These are phyloP conservation scores for Globisporangium mamillatum DNA, from an alignment of 352 stramenopile genomes.

Conservation along the genomic window DNA sequence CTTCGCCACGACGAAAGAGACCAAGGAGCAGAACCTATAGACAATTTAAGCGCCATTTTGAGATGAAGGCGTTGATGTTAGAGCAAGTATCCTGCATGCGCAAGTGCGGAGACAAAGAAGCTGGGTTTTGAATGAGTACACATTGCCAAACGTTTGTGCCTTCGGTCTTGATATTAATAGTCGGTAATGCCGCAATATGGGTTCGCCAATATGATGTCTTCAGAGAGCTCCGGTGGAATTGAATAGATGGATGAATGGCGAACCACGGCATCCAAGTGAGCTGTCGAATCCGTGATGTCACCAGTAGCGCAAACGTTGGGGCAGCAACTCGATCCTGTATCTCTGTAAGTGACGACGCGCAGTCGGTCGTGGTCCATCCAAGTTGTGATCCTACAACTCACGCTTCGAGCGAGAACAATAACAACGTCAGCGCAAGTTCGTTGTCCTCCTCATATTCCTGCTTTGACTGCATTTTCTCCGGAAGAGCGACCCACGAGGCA, in stretches of 20 bases:
- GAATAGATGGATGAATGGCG: constrained; percentile 18
- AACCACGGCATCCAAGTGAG: constrained; percentile 55
- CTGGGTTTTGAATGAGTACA: not conserved
- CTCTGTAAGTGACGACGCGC: not conserved
- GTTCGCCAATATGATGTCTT: not conserved
- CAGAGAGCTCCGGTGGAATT: not conserved
- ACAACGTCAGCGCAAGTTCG: not conserved
- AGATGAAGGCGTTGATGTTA: not conserved
- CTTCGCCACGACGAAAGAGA: constrained; percentile 46
- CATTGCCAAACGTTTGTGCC: not conserved
- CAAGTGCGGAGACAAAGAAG: too few relatives aligned
- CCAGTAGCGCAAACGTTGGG: not conserved
- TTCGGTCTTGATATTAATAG: constrained; percentile 6
- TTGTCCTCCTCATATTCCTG: constrained; percentile 15
- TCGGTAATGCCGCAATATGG: not conserved
- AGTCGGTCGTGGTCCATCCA: constrained; percentile 12
- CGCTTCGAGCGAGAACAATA: not conserved
- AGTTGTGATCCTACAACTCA: too few relatives aligned
- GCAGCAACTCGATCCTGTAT: not conserved
- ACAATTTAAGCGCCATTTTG: not conserved
- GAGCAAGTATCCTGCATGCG: not conserved
- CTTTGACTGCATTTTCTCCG: constrained; percentile 54
- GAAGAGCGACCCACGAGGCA: constrained; percentile 30
- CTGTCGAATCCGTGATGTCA: constrained; percentile 42
- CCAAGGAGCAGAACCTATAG: constrained; percentile 32